phyloP scores from a whole-genome alignment of 1,139 yeast genomes.

The Suhomyces taliae region DNA sequence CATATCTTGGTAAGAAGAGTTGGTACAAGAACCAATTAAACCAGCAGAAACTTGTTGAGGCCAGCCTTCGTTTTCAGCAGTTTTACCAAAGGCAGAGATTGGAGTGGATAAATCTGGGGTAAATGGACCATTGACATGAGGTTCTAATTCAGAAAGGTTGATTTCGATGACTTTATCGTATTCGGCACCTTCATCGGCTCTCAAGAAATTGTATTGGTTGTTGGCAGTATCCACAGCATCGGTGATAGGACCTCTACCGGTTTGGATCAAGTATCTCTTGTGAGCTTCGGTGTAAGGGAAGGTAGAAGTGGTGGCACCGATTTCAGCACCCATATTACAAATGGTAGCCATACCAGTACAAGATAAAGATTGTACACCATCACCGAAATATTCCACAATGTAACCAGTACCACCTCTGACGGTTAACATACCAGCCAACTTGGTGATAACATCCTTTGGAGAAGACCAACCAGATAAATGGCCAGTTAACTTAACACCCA shows the following conservation, averaged over 20 bases:
- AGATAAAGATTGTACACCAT: conserved; percentile 80
- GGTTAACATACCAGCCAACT: conserved; percentile 84
- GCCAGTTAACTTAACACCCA: conserved; percentile 92
- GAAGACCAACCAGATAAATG: conserved; percentile 87
- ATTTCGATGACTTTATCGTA: conserved; percentile 85
- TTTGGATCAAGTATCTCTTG: conserved; percentile 73
- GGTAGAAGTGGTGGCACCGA: conserved; percentile 95
- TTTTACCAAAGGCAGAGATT: conserved; percentile 65
- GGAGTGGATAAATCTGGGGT: conserved; percentile 94
- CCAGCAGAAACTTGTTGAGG: conserved; percentile 84
- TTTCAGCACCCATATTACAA: conserved; percentile 99
- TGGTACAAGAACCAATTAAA: conserved; percentile 95
- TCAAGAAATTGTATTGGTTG: conserved; percentile 57
- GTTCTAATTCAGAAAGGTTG: conserved; percentile 73
- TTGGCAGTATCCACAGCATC: conserved; percentile 72
- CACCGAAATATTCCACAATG: conserved; percentile 94
- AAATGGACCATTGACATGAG: conserved; percentile 91
- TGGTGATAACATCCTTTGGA: conserved; percentile 93
- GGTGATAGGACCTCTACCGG: conserved; percentile 80
- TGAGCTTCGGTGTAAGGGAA: conserved; percentile 95
- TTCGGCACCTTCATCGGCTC: conserved; percentile 78
- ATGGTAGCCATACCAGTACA: conserved; percentile 99
- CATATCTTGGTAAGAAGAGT: conserved; percentile 97
- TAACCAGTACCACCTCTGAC: conserved; percentile 98
- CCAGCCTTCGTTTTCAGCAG: conserved; percentile 71